A percentile compares a stretch with the other conserved stretches of the same genome.
Conservation (phyloP, 2,329 filamentous ascomycete genomes). For the Sphaerostilbella broomeana region DNA sequence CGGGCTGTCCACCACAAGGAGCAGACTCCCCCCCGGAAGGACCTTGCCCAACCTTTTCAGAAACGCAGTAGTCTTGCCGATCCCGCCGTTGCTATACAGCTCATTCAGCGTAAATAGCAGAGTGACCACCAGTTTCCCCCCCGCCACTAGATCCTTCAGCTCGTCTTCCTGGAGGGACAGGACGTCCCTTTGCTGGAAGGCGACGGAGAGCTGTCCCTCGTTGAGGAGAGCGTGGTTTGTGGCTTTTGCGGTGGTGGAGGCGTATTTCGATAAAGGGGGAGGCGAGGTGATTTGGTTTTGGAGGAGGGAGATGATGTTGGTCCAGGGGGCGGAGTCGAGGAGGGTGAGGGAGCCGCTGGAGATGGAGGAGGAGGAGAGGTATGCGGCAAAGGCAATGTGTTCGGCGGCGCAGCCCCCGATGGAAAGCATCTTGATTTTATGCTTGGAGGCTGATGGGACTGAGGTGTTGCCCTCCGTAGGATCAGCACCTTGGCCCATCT, state of each 20-base stretch:
- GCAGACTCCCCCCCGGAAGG: constrained; percentile 52
- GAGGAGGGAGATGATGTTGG: constrained; percentile 52
- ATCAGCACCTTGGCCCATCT: constrained; percentile 5
- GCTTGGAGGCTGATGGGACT: constrained; percentile 3
- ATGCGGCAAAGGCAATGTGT: constrained; percentile 48
- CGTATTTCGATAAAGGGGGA: constrained; percentile 45
- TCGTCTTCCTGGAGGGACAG: constrained; percentile 34
- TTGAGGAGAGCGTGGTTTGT: constrained; percentile 40
- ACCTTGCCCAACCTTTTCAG: constrained; percentile 60
- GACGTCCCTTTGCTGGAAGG: constrained; percentile 44
- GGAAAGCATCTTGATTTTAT: constrained; percentile 36
- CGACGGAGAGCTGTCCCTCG: constrained; percentile 30
- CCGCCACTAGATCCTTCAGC: constrained; percentile 28
- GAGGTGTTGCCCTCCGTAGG: neutral
- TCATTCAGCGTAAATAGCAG: constrained; percentile 95
- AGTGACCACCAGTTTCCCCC: constrained; percentile 56
- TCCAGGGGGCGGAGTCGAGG: constrained; percentile 82
- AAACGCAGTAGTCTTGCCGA: constrained; percentile 67
- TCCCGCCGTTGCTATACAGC: constrained; percentile 72
- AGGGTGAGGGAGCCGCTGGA: constrained; percentile 46
- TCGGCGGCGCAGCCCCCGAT: constrained; percentile 56
- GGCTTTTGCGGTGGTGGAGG: constrained; percentile 39
- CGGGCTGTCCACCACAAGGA: constrained; percentile 87
- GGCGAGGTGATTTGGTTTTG: constrained; percentile 47
- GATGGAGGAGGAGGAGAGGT: constrained; percentile 28